Evolutionary conservation across 306 rosid genomes (phyloP), one percentile per base, ranked within the genome.

Genomic region (Dryas drummondii): DNA sequence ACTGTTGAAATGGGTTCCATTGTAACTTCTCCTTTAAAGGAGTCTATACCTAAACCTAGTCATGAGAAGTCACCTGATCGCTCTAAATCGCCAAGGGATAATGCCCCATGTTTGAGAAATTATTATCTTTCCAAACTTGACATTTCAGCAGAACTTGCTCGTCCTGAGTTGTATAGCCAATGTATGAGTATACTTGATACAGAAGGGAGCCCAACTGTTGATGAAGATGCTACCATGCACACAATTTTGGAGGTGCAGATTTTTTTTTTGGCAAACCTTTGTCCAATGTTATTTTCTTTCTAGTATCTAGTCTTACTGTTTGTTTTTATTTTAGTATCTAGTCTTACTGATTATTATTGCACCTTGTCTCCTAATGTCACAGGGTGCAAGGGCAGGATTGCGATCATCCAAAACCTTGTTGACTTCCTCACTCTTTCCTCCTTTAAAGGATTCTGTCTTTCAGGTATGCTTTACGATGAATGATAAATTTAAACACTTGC

Each of bases 51-150:
- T 68, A 72, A 82, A 64, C 50, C 75, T 69, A 61, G 73, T 54
- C 59, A 40, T 57, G 92, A 84, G 68, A 84, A 89, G 85, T 81
- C 78, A 70, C 76, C 80, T 63, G 89, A 80, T 73, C 52, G 82
- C 49, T 71, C 80, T 5, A 82, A 72, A 58, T 74, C 53, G 40
- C 78, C 84, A 53, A 81, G 70, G 19, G 88, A 84, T 80, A 82
- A 76, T 68, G 70, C 78, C 80, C 78, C 87, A 58, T 78, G 70
- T 78, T 74, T 92, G 61, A 87, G 92, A 59, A 85, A 81, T 72
- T 83, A 88, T 79, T 96, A 96, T 85, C 96, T 96, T 65, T 86
- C 98, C 72, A 92, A 87, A 87, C 96, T 96, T 73, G 94, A 92
- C 81, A 90, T 96, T 80, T 96, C 99, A 37, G 80, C 68, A 6